Percentiles rank a stretch among this genome's conserved stretches.
These are phyloP conservation scores for Samsoniella hepiali DNA, from an alignment of 2,329 filamentous ascomycete genomes.

Conservation along the genomic window DNA sequence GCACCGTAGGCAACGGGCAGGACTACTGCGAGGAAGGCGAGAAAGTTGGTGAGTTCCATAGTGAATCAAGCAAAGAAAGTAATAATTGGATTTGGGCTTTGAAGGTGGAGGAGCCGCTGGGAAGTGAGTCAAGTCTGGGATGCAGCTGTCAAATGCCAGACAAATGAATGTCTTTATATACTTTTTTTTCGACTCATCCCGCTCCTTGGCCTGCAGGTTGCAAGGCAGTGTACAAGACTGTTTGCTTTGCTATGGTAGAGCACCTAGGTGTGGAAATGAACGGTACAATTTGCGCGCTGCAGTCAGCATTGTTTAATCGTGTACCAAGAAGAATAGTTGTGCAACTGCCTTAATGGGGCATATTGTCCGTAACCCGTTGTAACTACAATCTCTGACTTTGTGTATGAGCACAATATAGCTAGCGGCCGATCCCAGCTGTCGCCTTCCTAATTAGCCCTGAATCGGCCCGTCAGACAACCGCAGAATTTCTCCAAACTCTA, in stretches of 20 bases:
- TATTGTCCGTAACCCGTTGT: background rate
- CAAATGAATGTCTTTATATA: background rate
- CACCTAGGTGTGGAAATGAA: background rate
- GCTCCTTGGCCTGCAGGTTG: background rate
- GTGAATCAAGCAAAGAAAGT: background rate
- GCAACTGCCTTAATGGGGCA: background rate
- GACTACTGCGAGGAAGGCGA: slow-evolving; percentile 36
- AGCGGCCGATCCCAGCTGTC: background rate
- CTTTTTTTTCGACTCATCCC: background rate
- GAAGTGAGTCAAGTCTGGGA: background rate
- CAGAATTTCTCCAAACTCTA: background rate
- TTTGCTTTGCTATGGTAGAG: background rate
- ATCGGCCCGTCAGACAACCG: background rate
- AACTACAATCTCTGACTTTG: background rate
- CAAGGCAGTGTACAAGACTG: background rate
- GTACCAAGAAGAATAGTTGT: background rate
- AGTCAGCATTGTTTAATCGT: background rate
- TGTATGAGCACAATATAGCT: background rate
- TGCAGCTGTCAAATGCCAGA: background rate
- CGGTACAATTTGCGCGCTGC: background rate
- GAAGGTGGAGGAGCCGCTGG: background rate
- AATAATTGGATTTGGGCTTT: background rate
- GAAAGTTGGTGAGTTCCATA: slow-evolving; percentile 39
- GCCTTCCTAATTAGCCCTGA: slow-evolving; percentile 1
- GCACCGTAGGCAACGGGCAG: slow-evolving; percentile 40